Evolutionary conservation across 768 basidiomycete genomes (phyloP).

Genomic region (Leccinum fibrillosum): DNA sequence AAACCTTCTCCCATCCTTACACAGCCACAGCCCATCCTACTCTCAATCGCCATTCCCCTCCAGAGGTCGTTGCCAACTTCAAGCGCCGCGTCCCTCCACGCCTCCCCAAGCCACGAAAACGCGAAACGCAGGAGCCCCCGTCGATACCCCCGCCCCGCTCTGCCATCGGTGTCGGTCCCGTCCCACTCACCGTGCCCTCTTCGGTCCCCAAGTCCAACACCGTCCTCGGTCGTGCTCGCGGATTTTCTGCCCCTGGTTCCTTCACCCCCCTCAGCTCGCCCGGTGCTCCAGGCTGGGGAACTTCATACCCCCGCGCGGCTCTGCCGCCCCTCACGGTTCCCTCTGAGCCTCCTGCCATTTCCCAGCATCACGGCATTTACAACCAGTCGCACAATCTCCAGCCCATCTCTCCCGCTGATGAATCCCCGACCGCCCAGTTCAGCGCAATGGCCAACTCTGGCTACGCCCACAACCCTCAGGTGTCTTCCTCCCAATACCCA

Average conservation of each 20-base stretch:
- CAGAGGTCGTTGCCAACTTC: slow-evolving; percentile 90
- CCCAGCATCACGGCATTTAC: slow-evolving; percentile 56
- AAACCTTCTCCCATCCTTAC: slow-evolving; percentile 19
- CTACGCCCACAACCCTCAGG: slow-evolving; percentile 31
- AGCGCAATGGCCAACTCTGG: slow-evolving; percentile 37
- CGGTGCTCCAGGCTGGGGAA: slow-evolving; percentile 55
- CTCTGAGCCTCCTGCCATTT: slow-evolving; percentile 62
- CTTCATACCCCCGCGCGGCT: slow-evolving; percentile 56
- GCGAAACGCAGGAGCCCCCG: slow-evolving; percentile 66
- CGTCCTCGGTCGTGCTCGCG: slow-evolving; percentile 61
- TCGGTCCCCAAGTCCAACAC: slow-evolving; percentile 36
- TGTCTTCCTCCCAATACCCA: slow-evolving; percentile 55
- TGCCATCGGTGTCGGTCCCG: slow-evolving; percentile 64
- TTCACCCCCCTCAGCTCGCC: slow-evolving; percentile 69
- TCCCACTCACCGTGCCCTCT: slow-evolving; percentile 60
- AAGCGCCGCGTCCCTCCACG: slow-evolving; percentile 94
- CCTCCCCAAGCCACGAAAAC: slow-evolving; percentile 82
- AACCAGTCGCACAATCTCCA: slow-evolving; percentile 57
- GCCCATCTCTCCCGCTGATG: slow-evolving; percentile 67
- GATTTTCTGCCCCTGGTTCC: slow-evolving; percentile 81
- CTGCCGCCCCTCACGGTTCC: slow-evolving; percentile 84
- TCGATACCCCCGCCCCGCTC: slow-evolving; percentile 72
- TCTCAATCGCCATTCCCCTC: slow-evolving; percentile 84
- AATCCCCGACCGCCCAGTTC: slow-evolving; percentile 53
- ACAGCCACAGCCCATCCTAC: slow-evolving; percentile 74